Evolutionary conservation across 257 asterid species (phyloP).

Genomic region (Paraleonurus japonicus): DNA sequence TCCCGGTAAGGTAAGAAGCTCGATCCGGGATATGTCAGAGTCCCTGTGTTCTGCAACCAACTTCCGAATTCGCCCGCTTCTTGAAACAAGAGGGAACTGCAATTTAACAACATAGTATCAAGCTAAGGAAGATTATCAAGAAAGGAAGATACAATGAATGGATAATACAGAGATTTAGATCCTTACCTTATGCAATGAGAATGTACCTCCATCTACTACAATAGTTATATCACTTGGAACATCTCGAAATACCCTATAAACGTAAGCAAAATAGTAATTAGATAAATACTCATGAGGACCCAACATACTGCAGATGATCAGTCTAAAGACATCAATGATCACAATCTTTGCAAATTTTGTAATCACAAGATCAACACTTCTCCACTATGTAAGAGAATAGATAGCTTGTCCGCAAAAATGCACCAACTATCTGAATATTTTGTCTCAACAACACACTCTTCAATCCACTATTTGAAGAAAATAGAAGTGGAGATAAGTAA

Average conservation of each 20-base stretch:
- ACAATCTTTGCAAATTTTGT: not conserved
- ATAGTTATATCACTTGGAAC: constrained; percentile 81
- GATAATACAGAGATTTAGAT: constrained; percentile 6
- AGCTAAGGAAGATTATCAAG: not conserved
- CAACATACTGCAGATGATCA: not conserved
- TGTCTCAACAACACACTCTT: not conserved
- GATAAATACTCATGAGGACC: not conserved
- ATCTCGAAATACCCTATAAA: constrained; percentile 76
- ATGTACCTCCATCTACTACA: constrained; percentile 61
- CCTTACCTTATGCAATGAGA: constrained; percentile 78
- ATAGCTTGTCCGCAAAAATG: not conserved
- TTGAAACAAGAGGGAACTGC: constrained; percentile 88
- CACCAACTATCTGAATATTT: not conserved
- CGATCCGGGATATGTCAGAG: constrained; percentile 51
- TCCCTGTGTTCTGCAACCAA: constrained; percentile 67
- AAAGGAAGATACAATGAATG: not conserved
- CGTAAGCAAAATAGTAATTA: not conserved
- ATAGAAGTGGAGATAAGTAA: not conserved
- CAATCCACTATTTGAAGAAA: not conserved
- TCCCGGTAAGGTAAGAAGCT: constrained; percentile 74
- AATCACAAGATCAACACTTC: not conserved
- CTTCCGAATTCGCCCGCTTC: constrained; percentile 79
- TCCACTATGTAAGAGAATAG: not conserved
- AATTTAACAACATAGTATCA: constrained; percentile 12
- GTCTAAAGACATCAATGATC: not conserved